Evolutionary conservation across 192 early-diverging fungal genomes (phyloP), one percentile per base, ranked within the genome.

Genomic region (Entomortierella beljakovae): DNA sequence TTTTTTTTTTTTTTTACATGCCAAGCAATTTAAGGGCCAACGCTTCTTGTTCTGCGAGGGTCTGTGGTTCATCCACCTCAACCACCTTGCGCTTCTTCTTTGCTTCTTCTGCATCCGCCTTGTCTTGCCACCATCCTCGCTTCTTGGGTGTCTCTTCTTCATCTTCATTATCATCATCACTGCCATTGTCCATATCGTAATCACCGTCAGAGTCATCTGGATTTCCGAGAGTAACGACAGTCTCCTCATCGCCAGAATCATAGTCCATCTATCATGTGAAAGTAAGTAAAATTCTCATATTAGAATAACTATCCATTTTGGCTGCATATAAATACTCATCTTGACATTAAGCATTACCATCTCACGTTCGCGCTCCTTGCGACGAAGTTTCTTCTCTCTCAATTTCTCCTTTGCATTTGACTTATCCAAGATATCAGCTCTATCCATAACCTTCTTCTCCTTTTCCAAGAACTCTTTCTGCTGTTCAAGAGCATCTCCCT

Each of bases 381-480:
- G 85, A 52, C 90, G 89, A 40, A 86, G 62, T 71, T 86, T 83
- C 88, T 93, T 96, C 66, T 91, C 91, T 52, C 83, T 81, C 29
- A 84, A 77, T 83, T 89, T 92, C 51, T 89, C 84, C 52, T 90
- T 88, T 25, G 87, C 90, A 15, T 83, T 61, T 20, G 80, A 85
- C 72, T 94, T 94, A 75, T 99, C 98, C 5, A 84, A 82, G 18
- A 87, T 66, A 87, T 99, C 98, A 7, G 87, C 92, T 26, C 84
- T 77, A 32, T 89, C 86, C 92, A 98, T 94, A 6, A 84, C 81
- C 34, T 68, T 66, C n/a, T 77, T 84, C 65, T 88, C 85, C 58
- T 89, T 88, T 66, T 90, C 87, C 68, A 98, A 81, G 82, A 92
- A 94, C 43, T 89, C 84, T n/a, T 87, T 71, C 32, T 90, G 88